phyloP scores from a whole-genome alignment of 495 filamentous ascomycete genomes.

The Penicillium mononematosum region DNA sequence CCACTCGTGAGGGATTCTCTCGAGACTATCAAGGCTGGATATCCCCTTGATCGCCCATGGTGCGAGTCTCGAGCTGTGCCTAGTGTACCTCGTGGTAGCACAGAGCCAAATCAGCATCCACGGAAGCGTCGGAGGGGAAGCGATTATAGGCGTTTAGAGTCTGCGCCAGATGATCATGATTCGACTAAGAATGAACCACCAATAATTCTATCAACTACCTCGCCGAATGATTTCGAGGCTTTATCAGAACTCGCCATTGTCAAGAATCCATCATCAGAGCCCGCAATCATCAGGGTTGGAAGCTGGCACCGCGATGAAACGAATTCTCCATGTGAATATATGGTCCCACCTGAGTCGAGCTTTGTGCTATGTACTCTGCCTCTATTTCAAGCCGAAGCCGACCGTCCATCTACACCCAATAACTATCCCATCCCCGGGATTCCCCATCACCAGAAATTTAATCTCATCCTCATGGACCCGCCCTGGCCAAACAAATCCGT shows the following conservation, averaged over 20 bases:
- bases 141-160: background rate
- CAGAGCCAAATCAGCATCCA: slow-evolving; percentile 4
- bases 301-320: slow-evolving; percentile 10
- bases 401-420: background rate
- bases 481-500: slow-evolving; percentile 95
- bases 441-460: slow-evolving; percentile 50
- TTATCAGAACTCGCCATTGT: slow-evolving; percentile 35
- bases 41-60: slow-evolving; percentile 30
- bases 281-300: slow-evolving; percentile 24
- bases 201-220: slow-evolving; percentile 35
- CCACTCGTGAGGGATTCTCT: slow-evolving; percentile 30
- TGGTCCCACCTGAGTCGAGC: slow-evolving; percentile 51
- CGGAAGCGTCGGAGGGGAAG: slow-evolving; percentile 18
- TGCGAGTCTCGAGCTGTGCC: slow-evolving; percentile 36
- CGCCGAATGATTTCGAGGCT: slow-evolving; percentile 31
- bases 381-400: slow-evolving; percentile 16
- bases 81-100: slow-evolving; percentile 12
- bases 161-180: background rate
- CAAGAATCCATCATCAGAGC: slow-evolving; percentile 35
- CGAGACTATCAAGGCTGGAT: slow-evolving; percentile 26
- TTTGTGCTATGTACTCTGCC: slow-evolving; percentile 49
- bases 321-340: slow-evolving; percentile 17
- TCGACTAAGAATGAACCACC: slow-evolving; percentile 22
- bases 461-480: slow-evolving; percentile 84
- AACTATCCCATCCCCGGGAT: slow-evolving; percentile 31